Conservation (phyloP, 129 eudicot genomes). For the Lactuca sativa region DNA sequence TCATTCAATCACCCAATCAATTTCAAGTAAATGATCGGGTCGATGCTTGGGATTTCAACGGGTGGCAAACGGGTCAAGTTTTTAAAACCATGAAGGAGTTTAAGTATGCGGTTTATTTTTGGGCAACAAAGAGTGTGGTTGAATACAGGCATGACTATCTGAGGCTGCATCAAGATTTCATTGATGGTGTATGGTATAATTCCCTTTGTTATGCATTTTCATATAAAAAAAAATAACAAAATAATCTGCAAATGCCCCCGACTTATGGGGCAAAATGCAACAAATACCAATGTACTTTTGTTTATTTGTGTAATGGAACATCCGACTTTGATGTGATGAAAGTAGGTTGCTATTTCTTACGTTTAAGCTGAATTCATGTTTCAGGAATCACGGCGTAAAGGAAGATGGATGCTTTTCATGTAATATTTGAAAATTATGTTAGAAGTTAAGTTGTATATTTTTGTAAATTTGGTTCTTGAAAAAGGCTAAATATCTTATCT, state of each 20-base stretch:
- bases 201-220: neutral
- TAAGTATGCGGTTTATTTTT: slow-evolving; percentile 48
- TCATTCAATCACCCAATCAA: slow-evolving; percentile 23
- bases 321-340: too few relatives aligned
- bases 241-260: neutral
- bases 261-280: neutral
- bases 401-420: neutral
- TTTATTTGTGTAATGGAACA: too few relatives aligned
- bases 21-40: slow-evolving; percentile 47
- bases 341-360: neutral
- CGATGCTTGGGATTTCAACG: slow-evolving; percentile 66
- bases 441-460: neutral
- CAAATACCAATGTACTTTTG: too few relatives aligned
- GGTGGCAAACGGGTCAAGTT: slow-evolving; percentile 71
- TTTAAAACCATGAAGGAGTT: slow-evolving; percentile 33
- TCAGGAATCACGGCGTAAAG: neutral
- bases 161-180: slow-evolving; percentile 67
- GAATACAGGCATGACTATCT: slow-evolving; percentile 53
- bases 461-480: neutral
- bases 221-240: neutral
- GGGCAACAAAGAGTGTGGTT: slow-evolving; percentile 38
- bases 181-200: slow-evolving; percentile 56
- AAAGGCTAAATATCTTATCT: neutral
- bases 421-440: neutral
- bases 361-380: neutral